phyloP scores from a whole-genome alignment of 2,329 filamentous ascomycete genomes.

The Rutstroemia sp. region DNA sequence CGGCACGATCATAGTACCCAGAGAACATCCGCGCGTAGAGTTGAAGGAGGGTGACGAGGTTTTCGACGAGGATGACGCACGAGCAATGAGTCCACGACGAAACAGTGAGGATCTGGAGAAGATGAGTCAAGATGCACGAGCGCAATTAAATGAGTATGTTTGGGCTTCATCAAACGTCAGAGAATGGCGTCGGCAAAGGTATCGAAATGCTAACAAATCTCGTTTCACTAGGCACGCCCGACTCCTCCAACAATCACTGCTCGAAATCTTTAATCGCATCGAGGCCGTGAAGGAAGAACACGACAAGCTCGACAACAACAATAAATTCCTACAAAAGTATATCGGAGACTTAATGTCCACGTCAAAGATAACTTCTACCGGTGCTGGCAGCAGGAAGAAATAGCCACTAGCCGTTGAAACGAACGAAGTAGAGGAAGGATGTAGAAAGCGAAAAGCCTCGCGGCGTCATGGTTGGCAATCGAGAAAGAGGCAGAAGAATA shows the following conservation, averaged over 20 bases:
- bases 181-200: background rate
- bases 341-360: conserved; percentile 92
- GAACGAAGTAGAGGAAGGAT: conserved; percentile 6
- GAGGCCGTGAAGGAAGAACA: conserved; percentile 92
- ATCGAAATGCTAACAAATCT: conserved; percentile 4
- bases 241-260: conserved; percentile 77
- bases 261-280: conserved; percentile 86
- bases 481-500: conserved; percentile 3
- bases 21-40: conserved; percentile 67
- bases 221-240: conserved; percentile 65
- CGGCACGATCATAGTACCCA: conserved; percentile 73
- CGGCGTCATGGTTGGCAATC: conserved; percentile 4
- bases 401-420: conserved; percentile 11
- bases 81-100: conserved; percentile 88
- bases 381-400: conserved; percentile 25
- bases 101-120: conserved; percentile 87
- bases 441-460: conserved; percentile 5
- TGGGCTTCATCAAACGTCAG: too few relatives aligned
- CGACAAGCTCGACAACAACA: conserved; percentile 93
- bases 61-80: conserved; percentile 79
- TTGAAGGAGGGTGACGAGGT: conserved; percentile 56
- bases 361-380: conserved; percentile 58
- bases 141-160: conserved; percentile 50
- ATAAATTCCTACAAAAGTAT: conserved; percentile 96
- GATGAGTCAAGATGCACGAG: conserved; percentile 74